Conservation (phyloP, 1,284 basidiomycete genomes). For the Ustilago loliicola region DNA sequence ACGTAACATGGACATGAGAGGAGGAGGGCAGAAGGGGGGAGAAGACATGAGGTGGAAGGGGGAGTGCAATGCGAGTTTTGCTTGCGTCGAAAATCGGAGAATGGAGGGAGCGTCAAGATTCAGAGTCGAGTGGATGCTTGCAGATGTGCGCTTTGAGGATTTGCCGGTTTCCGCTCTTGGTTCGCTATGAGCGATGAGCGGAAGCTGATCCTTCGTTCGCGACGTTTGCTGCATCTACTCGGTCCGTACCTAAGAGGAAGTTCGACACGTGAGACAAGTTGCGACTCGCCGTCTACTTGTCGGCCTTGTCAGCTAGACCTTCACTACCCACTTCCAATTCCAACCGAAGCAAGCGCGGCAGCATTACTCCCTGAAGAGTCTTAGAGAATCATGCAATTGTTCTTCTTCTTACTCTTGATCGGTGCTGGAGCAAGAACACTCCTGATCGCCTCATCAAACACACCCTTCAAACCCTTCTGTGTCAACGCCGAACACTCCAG, state of each 20-base stretch:
- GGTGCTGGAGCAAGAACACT: conserved; percentile 66
- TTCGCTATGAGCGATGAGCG: neutral
- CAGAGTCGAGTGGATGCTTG: no score
- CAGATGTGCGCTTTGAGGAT: neutral
- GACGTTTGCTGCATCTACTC: neutral
- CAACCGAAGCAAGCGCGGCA: neutral
- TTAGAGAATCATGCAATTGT: conserved; percentile 67
- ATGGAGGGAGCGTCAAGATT: neutral
- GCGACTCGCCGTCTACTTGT: conserved; percentile 7
- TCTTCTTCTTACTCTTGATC: conserved; percentile 67
- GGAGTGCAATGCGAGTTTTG: neutral
- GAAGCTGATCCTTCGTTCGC: neutral
- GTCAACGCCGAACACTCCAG: conserved; percentile 97
- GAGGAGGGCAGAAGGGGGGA: neutral
- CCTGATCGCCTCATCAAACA: conserved; percentile 69
- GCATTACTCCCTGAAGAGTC: no score
- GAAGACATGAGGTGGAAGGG: neutral
- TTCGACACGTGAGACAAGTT: conserved; percentile 6
- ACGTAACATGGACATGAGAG: neutral
- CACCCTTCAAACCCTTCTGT: conserved; percentile 79
- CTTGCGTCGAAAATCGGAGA: neutral
- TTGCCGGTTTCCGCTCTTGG: neutral
- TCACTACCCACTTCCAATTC: neutral
- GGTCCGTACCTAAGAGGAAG: neutral
- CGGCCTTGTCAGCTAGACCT: neutral